Evolutionary conservation across 306 rosid genomes (phyloP), one percentile per base, ranked within the genome.

Genomic region (Gleditsia sinensis): DNA sequence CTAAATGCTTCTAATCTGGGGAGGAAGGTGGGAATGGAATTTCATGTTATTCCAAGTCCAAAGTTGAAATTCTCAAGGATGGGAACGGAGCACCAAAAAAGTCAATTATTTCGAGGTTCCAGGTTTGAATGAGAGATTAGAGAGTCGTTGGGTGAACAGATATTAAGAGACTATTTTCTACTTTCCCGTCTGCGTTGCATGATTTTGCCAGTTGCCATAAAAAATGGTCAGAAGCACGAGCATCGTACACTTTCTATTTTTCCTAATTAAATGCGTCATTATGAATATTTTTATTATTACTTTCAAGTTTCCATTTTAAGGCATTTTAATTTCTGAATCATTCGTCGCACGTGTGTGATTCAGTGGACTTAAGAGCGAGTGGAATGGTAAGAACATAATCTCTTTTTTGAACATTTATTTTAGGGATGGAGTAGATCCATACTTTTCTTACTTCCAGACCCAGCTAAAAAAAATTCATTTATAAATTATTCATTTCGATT

Each of bases 71-170:
- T 75, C 60, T 72, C 82, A 23, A 83, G 50, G 51, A 65, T 54
- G 70, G 77, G 67, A 10, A 28, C 49, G 36, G 49, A 71, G 82
- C 78, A 71, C 71, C 54, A 80, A 28, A 0, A 34, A 3, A 33
- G 87, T 75, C 70, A 56, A 67, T 32, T 23, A 33, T 50, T 78
- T 78, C 72, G 10, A 78, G 75, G 72, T 79, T 81, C 83, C 46
- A 84, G 67, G 84, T 74, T 84, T 82, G 84, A 86, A 86, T 43
- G 25, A 49, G 55, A 30, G 73, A 57, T 25, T 48, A 9, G 51
- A 20, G 43, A 42, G 48, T 37, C 45, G 8, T 32, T 37, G 42
- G 11, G 21, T 53, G 25, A 48, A 36, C 54, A 32, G 17, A 59
- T 46, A 7, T 9, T 27, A 34, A 42, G 59, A 6, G n/a, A 58